Conservation (phyloP, 2,329 filamentous ascomycete species). For the Alternaria gansuensis region DNA sequence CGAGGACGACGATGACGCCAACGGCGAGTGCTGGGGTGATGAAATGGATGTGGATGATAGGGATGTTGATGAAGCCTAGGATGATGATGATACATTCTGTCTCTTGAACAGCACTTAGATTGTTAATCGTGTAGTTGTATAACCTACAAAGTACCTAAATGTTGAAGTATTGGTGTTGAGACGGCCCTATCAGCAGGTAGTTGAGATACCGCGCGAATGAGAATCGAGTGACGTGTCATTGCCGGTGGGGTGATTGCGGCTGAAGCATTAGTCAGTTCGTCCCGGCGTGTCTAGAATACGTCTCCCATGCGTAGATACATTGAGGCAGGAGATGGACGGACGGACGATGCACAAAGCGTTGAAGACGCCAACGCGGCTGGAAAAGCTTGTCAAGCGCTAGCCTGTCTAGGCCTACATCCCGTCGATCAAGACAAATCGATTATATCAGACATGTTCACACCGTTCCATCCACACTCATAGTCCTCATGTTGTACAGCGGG, state of each 20-base stretch:
- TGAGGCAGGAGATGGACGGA: not conserved
- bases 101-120: not conserved
- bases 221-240: not conserved
- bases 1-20: constrained; percentile 9
- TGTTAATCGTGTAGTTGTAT: not conserved
- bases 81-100: not conserved
- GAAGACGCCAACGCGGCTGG: not conserved
- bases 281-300: not conserved
- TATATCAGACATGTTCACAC: too few relatives aligned
- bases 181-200: too few relatives aligned
- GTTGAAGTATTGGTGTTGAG: not conserved
- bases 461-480: too few relatives aligned
- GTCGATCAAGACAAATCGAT: not conserved
- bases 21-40: constrained; percentile 17
- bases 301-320: not conserved
- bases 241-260: not conserved
- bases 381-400: constrained; percentile 10
- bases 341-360: not conserved
- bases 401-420: not conserved
- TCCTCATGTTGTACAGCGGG: too few relatives aligned
- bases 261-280: not conserved
- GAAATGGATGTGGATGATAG: constrained; percentile 22
- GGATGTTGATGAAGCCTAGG: constrained; percentile 20
- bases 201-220: not conserved
- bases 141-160: not conserved